Percentiles rank a stretch among this genome's conserved stretches.
phyloP scores from a whole-genome alignment of 2,329 filamentous ascomycete species.

The Hymenoscyphus infarciens region DNA sequence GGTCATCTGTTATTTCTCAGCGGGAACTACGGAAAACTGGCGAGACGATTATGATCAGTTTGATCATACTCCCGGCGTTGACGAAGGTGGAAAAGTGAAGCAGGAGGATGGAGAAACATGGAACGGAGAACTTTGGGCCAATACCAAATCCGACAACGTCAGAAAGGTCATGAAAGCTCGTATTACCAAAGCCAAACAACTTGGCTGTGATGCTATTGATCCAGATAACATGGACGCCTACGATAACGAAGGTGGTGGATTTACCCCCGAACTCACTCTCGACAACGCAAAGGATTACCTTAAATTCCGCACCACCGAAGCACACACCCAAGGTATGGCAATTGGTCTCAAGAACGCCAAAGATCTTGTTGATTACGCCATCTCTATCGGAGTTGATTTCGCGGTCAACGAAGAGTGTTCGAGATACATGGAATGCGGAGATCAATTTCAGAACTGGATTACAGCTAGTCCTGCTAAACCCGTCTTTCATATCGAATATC shows the following conservation, averaged over 20 bases:
- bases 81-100: not conserved
- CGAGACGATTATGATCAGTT: slow-evolving; percentile 54
- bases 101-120: not conserved
- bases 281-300: slow-evolving; percentile 37
- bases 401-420: slow-evolving; percentile 48
- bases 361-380: slow-evolving; percentile 47
- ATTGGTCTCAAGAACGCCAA: slow-evolving; percentile 67
- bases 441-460: slow-evolving; percentile 54
- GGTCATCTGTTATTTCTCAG: slow-evolving; percentile 72
- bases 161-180: slow-evolving; percentile 60
- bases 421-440: slow-evolving; percentile 54
- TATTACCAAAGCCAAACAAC: slow-evolving; percentile 53
- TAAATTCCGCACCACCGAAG: slow-evolving; percentile 54
- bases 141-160: slow-evolving; percentile 39
- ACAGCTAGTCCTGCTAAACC: slow-evolving; percentile 51
- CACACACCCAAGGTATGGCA: slow-evolving; percentile 51
- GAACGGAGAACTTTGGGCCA: slow-evolving; percentile 4
- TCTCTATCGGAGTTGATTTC: not conserved
- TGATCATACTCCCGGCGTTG: slow-evolving; percentile 25
- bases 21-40: slow-evolving; percentile 63
- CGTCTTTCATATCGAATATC: slow-evolving; percentile 58
- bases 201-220: slow-evolving; percentile 65
- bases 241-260: slow-evolving; percentile 54
- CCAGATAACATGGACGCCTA: slow-evolving; percentile 68
- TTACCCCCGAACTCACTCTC: slow-evolving; percentile 49